Conservation (phyloP, 441 rosid species). For the Populus hybrid region DNA sequence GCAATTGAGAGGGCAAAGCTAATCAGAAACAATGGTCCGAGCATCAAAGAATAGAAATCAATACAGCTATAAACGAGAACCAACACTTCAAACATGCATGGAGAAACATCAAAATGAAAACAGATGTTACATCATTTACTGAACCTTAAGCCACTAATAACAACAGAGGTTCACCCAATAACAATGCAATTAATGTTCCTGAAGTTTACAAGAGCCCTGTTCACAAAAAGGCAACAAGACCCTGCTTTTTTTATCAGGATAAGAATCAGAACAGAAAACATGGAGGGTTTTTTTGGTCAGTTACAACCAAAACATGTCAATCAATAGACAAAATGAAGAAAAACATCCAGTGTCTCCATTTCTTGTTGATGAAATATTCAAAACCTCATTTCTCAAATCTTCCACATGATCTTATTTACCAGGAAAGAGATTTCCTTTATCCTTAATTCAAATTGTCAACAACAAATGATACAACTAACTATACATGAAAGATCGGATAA, state of each 20-base stretch:
- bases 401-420: not conserved
- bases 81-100: not conserved
- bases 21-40: not conserved
- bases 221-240: conserved; percentile 39
- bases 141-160: conserved; percentile 44
- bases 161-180: conserved; percentile 67
- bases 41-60: not conserved
- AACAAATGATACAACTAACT: not conserved
- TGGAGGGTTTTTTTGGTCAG: not conserved
- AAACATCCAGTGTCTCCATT: not conserved
- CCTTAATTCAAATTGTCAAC: not conserved
- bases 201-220: conserved; percentile 41
- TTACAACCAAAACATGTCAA: not conserved
- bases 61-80: not conserved
- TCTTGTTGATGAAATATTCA: not conserved
- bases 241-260: conserved; percentile 47
- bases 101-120: not conserved
- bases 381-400: not conserved
- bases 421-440: not conserved
- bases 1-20: too few species aligned
- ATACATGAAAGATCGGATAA: not conserved
- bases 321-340: not conserved
- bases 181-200: conserved; percentile 42
- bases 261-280: not conserved
- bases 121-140: conserved; percentile 47